These are phyloP conservation scores for Candida railenensis DNA, from an alignment of 805 yeast species.

Conservation along the genomic window DNA sequence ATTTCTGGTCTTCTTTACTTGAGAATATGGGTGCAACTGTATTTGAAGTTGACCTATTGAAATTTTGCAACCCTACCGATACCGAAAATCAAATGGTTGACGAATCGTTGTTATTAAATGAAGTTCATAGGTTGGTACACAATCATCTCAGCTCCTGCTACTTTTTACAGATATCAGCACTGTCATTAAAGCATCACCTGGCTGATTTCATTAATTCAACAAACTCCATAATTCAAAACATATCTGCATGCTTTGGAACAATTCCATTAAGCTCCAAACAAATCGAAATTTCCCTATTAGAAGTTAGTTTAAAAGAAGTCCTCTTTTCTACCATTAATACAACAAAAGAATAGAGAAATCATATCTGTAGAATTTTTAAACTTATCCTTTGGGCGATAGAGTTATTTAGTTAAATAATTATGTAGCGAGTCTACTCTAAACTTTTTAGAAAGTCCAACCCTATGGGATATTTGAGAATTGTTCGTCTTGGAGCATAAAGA, in stretches of 20 bases:
- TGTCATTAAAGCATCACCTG: not conserved
- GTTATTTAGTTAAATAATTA: constrained; percentile 9
- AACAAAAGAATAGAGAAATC: too few relatives aligned
- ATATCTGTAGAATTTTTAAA: too few relatives aligned
- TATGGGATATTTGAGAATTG: constrained; percentile 7
- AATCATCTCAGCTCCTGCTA: not conserved
- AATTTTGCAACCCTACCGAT: not conserved
- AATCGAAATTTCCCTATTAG: not conserved
- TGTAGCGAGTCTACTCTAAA: constrained; percentile 24
- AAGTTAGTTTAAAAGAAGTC: not conserved
- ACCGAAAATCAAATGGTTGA: not conserved
- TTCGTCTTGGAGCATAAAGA: constrained; percentile 15
- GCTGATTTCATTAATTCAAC: not conserved
- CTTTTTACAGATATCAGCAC: not conserved
- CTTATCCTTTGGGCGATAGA: too few relatives aligned
- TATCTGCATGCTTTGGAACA: constrained; percentile 3
- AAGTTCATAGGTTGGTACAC: not conserved
- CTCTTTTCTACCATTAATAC: not conserved
- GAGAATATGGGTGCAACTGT: not conserved
- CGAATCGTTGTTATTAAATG: not conserved
- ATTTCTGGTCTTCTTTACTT: not conserved
- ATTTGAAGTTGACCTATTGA: not conserved
- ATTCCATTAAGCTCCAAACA: not conserved
- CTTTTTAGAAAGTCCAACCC: constrained; percentile 28
- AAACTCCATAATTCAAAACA: not conserved